phyloP scores from a whole-genome alignment of 208 protist species.

The Vickermania spadyakhi region DNA sequence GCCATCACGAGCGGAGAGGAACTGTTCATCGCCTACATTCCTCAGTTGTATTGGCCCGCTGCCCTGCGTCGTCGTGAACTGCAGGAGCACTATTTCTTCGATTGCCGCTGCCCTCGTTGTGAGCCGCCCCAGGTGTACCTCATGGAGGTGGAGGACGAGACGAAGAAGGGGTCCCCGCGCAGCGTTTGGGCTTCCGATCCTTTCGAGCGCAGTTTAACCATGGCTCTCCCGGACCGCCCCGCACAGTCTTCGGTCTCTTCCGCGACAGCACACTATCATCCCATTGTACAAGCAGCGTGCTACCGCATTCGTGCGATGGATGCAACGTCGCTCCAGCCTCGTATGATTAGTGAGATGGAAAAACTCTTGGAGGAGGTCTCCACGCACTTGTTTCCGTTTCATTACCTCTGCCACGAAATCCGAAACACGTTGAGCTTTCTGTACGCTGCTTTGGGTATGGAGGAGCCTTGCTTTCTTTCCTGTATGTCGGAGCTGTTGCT shows the following conservation, averaged over 20 bases:
- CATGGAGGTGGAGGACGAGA: too few species aligned
- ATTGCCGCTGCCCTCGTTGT: slow-evolving; percentile 67
- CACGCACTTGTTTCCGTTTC: slow-evolving; percentile 54
- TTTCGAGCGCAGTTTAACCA: slow-evolving; percentile 38
- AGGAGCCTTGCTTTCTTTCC: slow-evolving; percentile 22
- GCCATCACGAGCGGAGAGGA: slow-evolving; percentile 44
- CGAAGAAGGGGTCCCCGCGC: too few species aligned
- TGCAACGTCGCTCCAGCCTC: slow-evolving; percentile 19
- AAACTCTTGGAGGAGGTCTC: slow-evolving; percentile 29
- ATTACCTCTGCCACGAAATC: slow-evolving; percentile 78
- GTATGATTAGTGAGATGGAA: slow-evolving; percentile 26
- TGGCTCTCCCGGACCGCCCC: slow-evolving; percentile 17
- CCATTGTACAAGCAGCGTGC: slow-evolving; percentile 39
- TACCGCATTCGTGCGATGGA: slow-evolving; percentile 22
- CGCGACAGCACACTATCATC: slow-evolving; percentile 36
- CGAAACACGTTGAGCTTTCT: slow-evolving; percentile 77
- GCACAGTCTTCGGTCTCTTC: not conserved
- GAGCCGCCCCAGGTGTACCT: not conserved
- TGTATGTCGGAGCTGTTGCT: slow-evolving; percentile 70
- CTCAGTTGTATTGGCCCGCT: slow-evolving; percentile 80
- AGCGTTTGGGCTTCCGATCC: slow-evolving; percentile 16
- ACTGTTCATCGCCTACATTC: slow-evolving; percentile 78
- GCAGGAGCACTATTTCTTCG: slow-evolving; percentile 58
- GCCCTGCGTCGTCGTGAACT: slow-evolving; percentile 49
- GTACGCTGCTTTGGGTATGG: slow-evolving; percentile 54